Evolutionary conservation across 495 filamentous ascomycete genomes (phyloP).

Genomic region (Xanthoparmelia taractica): DNA sequence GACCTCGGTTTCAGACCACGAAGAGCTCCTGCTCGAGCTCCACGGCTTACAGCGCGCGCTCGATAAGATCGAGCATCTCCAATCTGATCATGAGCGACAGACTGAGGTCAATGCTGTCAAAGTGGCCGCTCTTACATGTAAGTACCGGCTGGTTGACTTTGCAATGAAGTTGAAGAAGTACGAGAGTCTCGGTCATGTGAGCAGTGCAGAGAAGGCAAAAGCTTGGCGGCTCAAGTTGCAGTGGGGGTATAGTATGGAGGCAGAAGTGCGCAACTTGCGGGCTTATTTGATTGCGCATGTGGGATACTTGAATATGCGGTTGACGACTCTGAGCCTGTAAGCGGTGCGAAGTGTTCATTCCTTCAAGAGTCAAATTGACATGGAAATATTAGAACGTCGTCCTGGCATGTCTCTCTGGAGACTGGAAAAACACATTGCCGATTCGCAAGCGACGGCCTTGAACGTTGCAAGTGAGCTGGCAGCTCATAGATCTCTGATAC

Average conservation of each 20-base stretch:
- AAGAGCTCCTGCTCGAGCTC: constrained; percentile 18
- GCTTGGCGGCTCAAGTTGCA: constrained; percentile 19
- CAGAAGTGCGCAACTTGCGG: constrained; percentile 23
- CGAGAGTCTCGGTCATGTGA: neutral
- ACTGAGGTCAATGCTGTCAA: constrained; percentile 15
- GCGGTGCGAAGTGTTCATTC: neutral
- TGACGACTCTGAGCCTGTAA: constrained; percentile 18
- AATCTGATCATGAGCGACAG: neutral
- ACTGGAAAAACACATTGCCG: neutral
- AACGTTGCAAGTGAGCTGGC: neutral
- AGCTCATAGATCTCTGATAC: neutral
- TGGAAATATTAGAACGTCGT: neutral
- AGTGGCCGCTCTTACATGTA: constrained; percentile 20
- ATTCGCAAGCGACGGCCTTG: neutral
- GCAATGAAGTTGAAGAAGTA: constrained; percentile 14
- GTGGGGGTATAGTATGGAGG: constrained; percentile 24
- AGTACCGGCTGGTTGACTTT: constrained; percentile 25
- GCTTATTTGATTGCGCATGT: constrained; percentile 21
- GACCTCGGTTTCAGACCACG: constrained; percentile 11
- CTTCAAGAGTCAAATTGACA: neutral
- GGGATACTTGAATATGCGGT: constrained; percentile 22
- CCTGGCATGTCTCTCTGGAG: neutral
- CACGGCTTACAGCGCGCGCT: constrained; percentile 16
- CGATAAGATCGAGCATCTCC: constrained; percentile 14
- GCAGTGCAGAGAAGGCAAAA: constrained; percentile 4